Evolutionary conservation across 106 monocot genomes (phyloP), one percentile per base, ranked within the genome.

Genomic region (Dendrobium officinale): DNA sequence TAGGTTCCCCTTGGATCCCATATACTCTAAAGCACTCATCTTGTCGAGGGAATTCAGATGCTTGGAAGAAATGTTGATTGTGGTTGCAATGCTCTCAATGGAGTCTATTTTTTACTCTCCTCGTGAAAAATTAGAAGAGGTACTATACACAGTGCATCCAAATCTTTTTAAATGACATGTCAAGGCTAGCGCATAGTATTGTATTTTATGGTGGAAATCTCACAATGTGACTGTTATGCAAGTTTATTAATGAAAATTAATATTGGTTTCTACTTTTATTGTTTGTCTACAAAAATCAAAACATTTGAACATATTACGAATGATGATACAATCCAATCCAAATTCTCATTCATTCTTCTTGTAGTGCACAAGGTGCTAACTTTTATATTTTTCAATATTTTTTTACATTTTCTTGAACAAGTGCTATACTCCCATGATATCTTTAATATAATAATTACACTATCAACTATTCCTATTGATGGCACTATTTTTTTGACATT

Each of bases 51-150:
- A 95, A 59, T 99, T 89, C 77, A 89, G 87, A 59, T 99, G 98
- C 78, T 85, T 93, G 84, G 93, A 99, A 79, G 98, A 99, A 86
- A 99, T 99, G 98, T 76, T 99, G 64, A 99, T 99, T 48, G 88
- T 93, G 75, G 98, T 95, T 55, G 88, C 95, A 29, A 95, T 99
- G 95, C 92, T 99, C 58, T 93, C 95, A 48, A 95, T 99, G 80
- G 98, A 99, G 80, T 91, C 95, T 68, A 93, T 99, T 72, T 99
- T 99, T 81, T 90, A 88, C 80, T 80, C 83, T 41, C 89, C 91
- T 77, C 92, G 86, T 66, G 98, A 93, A 24, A 95, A 91, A 81
- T 15, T 90, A 49, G 87, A 99, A 88, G 93, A 99, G 92, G 97
- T 97, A 88, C 75, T 77, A 33, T 70, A 70, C 37, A 31, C 70